Base-by-base conservation (phyloP, 2,329 filamentous ascomycete species). In the Cyphellophora attinorum region DNA sequence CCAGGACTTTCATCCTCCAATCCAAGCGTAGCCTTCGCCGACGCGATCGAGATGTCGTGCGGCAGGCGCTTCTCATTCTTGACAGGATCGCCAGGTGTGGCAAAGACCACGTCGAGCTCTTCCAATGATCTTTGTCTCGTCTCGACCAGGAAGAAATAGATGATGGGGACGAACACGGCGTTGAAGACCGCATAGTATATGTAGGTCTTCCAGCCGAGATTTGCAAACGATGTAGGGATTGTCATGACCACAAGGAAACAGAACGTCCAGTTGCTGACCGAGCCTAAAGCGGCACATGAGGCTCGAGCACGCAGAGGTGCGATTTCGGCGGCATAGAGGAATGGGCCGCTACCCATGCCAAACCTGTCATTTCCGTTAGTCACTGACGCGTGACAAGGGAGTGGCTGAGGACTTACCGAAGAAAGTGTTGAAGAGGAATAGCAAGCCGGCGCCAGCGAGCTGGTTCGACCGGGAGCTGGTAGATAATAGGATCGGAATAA, bases 101-200 rank as follows among this genome's bases (percentile, higher is more conserved):
- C 34, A 21, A 37, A 37, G 29, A 35, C 18, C 12, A 29, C 32
- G 21, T 25, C 21, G 21, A 25, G 21, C 21, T 25, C 21, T 25
- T 25, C 21, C 21, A 25, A 25, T 8, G 21, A 25, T n/a, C 21
- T 8, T n/a, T 25, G 21, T n/a, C 21, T 31, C 0, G 81, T 85
- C 58, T 85, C 72, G 0, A 78, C 79, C 46, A 74, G 76, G 10
- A 68, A 55, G 44, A 85, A 64, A 53, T 73, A 72, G 51, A 82
- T 75, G 54, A 85, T 80, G 31, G 85, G 53, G 28, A 76, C 75
- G 47, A 81, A 81, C 3, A 67, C 64, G 1, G 68, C 67, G 51
- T 81, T 82, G 63, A 85, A 84, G 11, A 76, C 68, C 6, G 70
- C 83, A 51, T 88, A 89, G 44, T 88, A 67, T 55, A 86, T 72